phyloP scores from a whole-genome alignment of 768 basidiomycete species.

The Dictyophora rubrovolvata region DNA sequence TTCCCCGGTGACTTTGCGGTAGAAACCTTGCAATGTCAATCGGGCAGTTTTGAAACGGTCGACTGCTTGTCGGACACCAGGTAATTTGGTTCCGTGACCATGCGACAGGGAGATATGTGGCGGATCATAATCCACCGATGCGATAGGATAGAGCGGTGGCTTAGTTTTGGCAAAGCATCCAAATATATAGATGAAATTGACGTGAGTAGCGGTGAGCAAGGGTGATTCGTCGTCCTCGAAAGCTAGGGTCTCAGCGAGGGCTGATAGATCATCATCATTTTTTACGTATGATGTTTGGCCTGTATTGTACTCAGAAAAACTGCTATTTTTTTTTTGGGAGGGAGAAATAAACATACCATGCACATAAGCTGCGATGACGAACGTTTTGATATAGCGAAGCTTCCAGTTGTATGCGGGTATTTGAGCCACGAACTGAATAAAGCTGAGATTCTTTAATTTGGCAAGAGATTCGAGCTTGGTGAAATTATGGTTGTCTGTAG shows the following conservation, averaged over 20 bases:
- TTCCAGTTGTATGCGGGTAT: conserved; percentile 6
- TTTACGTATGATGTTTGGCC: not conserved
- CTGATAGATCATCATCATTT: not conserved
- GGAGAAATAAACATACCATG: not conserved
- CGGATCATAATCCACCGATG: not conserved
- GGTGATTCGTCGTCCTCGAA: not conserved
- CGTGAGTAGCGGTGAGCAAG: not conserved
- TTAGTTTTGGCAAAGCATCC: not conserved
- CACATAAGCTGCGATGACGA: conserved; percentile 1
- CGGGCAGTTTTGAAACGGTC: not conserved
- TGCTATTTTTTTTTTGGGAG: not conserved
- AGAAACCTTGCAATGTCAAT: not conserved
- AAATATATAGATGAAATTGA: conserved; percentile 1
- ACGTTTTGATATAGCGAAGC: conserved; percentile 3
- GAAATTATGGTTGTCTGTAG: not conserved
- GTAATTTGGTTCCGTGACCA: not conserved
- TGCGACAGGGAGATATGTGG: not conserved
- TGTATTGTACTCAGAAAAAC: not conserved
- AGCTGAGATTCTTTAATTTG: not conserved
- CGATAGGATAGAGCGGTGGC: not conserved
- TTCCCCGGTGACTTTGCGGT: conserved; percentile 2
- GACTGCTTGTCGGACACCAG: conserved; percentile 1
- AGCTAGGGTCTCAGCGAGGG: not conserved
- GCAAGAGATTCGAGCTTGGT: not conserved
- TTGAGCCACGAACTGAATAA: conserved; percentile 1